Base-by-base conservation (phyloP, 2,329 filamentous ascomycete genomes). In the Colletotrichum scovillei region DNA sequence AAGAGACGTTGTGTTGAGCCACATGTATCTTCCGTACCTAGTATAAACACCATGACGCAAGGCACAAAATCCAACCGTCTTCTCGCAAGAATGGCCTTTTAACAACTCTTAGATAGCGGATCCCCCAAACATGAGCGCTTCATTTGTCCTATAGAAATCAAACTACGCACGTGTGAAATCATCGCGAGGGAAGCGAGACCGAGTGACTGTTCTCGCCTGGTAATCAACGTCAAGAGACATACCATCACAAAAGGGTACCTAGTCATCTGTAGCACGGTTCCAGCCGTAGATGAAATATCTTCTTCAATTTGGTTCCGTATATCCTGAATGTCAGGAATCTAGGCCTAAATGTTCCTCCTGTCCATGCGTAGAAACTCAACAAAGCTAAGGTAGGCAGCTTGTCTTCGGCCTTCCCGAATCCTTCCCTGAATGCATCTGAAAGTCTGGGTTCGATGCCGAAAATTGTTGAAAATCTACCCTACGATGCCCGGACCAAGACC, bases 241-340 rank as follows among this genome's bases (percentile, higher is more conserved):
- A 49, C 19, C 42, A 2, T n/a, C 8, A 9, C 7, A 22, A 8
- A 49, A 2, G 42, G 9, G 7, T n/a, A 19, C 42, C 12, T 22
- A 49, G 42, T 49, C 42, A 49, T 19, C 8, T 19, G 8, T 22
- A 19, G 7, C 19, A 11, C 16, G n/a, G 19, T 22, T 49, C 42
- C 19, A 49, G 16, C 2, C 8, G 8, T 14, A 16, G 6, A 30
- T 42, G 22, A 57, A n/a, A 46, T 19, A 0, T 38, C 2, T 56
- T 42, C 30, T 65, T 65, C 63, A 65, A 65, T 65, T 57, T 65
- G 52, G 32, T 65, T 56, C 28, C 52, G 5, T 42, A 12, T 42
- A 22, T 8, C 28, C 19, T 8, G 7, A 12, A 4, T 7, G 28
- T 32, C n/a, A 4, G 46, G 49, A 32, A 11, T 22, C 30, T 12